Evolutionary conservation across 176 grass and related monocot genomes (phyloP).

Genomic region (Aegilops bicornis): DNA sequence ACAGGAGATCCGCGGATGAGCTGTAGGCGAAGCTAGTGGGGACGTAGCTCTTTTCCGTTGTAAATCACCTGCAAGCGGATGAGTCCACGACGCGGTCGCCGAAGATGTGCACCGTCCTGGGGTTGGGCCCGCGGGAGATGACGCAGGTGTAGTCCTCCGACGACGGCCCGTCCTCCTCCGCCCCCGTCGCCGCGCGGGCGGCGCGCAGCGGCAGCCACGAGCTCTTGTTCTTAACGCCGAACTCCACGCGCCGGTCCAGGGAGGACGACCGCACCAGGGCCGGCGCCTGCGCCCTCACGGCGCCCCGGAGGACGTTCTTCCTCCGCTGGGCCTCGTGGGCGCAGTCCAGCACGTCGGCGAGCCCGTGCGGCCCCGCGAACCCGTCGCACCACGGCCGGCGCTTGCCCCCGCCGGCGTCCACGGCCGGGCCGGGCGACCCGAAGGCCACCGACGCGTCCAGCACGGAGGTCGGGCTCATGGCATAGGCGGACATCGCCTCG

Average conservation of each 20-base stretch:
- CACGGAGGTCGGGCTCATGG: conserved; percentile 63
- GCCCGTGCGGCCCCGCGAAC: conserved; percentile 31
- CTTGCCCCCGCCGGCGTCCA: background rate
- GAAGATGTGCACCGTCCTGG: conserved; percentile 62
- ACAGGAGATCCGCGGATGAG: conserved; percentile 40
- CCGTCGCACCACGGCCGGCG: conserved; percentile 45
- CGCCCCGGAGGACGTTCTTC: conserved; percentile 17
- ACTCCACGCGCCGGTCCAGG: conserved; percentile 57
- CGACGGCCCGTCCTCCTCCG: conserved; percentile 37
- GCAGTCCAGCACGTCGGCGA: conserved; percentile 57
- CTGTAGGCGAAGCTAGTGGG: conserved; percentile 72
- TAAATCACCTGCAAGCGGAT: conserved; percentile 30
- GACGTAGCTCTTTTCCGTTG: conserved; percentile 64
- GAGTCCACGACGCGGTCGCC: conserved; percentile 11
- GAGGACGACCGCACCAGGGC: conserved; percentile 36
- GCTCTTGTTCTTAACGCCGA: conserved; percentile 69
- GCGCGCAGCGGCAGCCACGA: conserved; percentile 43
- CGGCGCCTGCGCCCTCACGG: conserved; percentile 1
- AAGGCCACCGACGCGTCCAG: conserved; percentile 34
- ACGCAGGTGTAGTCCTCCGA: conserved; percentile 83
- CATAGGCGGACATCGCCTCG: conserved; percentile 20
- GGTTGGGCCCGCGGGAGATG: conserved; percentile 60
- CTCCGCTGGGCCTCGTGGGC: background rate
- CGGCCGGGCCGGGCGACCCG: background rate
- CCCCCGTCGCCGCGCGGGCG: background rate